Conservation (phyloP, 83 land plant species). For the Picea abies region DNA sequence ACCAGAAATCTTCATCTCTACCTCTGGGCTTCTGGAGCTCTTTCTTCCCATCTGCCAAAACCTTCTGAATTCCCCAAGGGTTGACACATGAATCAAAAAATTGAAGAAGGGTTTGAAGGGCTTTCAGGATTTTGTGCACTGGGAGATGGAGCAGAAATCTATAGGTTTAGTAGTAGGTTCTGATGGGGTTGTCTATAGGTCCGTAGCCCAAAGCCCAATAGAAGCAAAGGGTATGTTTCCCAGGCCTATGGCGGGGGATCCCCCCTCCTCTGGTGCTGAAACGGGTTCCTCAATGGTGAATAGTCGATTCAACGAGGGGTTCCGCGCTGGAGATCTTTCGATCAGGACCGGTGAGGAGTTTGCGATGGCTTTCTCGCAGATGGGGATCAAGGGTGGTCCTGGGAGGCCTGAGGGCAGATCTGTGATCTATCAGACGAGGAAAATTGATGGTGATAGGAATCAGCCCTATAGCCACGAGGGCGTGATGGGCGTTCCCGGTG, state of each 20-base stretch:
- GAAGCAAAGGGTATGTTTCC: background rate
- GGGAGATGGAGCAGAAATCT: conserved; percentile 15
- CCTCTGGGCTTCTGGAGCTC: background rate
- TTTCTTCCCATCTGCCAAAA: background rate
- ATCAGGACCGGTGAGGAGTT: conserved; percentile 16
- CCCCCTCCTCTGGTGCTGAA: background rate
- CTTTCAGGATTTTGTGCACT: background rate
- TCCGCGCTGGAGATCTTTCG: background rate
- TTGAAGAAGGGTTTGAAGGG: background rate
- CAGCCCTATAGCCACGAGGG: background rate
- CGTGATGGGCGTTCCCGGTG: background rate
- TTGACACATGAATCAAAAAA: background rate
- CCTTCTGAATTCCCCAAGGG: background rate
- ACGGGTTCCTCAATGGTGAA: background rate
- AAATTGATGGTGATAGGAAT: conserved; percentile 7
- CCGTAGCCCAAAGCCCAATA: background rate
- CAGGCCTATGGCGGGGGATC: conserved; percentile 11
- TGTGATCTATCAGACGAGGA: background rate
- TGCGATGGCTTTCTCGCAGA: conserved; percentile 1
- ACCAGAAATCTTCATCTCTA: background rate
- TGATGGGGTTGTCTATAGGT: conserved; percentile 2
- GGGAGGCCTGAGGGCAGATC: background rate
- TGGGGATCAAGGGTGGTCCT: background rate
- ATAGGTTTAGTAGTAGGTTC: background rate
- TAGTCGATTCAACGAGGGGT: background rate